Conservation (phyloP, 139 green algal genomes). For the Trebouxia sp. region DNA sequence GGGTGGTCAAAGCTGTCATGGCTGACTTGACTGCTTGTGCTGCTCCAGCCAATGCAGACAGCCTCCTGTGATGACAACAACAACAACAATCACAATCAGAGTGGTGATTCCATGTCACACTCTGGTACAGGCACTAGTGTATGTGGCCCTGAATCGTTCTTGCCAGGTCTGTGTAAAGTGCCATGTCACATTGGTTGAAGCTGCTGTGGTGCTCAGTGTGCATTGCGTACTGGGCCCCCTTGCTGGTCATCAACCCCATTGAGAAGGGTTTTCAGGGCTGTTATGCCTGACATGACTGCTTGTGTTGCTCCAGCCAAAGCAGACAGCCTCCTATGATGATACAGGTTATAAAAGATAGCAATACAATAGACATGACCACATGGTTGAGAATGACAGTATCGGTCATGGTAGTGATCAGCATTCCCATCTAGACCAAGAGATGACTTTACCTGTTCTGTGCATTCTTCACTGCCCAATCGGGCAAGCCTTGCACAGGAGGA, state of each 20-base stretch:
- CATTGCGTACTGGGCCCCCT: neutral
- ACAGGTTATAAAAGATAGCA: too few relatives aligned
- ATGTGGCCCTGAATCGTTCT: too few relatives aligned
- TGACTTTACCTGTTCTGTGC: conserved; percentile 46
- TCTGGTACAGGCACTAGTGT: too few relatives aligned
- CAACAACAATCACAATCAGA: neutral
- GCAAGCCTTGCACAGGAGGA: conserved; percentile 40
- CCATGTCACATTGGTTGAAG: too few relatives aligned
- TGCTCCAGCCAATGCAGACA: conserved; percentile 63
- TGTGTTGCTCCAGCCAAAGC: conserved; percentile 56
- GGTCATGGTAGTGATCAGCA: too few relatives aligned
- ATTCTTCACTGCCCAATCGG: conserved; percentile 88
- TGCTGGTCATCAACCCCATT: conserved; percentile 12
- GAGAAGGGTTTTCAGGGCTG: neutral
- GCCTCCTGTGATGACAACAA: conserved; percentile 48
- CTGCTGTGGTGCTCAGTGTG: neutral
- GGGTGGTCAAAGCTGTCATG: neutral
- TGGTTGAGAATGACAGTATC: too few relatives aligned
- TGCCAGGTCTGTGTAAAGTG: too few relatives aligned
- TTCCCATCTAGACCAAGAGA: too few relatives aligned
- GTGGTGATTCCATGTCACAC: too few relatives aligned
- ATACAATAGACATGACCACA: too few relatives aligned
- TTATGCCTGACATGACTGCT: conserved; percentile 18
- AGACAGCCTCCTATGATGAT: conserved; percentile 56
- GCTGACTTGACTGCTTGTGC: conserved; percentile 21